Percentiles rank a stretch among this genome's conserved stretches.
Evolutionary conservation across 192 early-diverging fungal species (phyloP).

Genomic region (Pecoramyces ruminantium): DNA sequence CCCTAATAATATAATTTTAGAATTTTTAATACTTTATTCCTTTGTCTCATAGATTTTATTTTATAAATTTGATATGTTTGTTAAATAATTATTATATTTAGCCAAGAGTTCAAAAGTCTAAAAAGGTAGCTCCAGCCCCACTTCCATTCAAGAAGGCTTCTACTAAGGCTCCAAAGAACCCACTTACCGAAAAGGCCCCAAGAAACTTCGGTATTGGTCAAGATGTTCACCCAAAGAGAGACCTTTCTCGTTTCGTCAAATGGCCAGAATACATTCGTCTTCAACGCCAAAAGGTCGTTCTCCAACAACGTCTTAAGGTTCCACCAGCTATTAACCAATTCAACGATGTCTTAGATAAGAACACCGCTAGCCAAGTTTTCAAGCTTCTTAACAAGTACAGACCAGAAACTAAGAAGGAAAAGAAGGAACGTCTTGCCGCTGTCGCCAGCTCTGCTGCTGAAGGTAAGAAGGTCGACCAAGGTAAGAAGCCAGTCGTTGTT

Average conservation of each 20-base stretch:
- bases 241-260: conserved; percentile 93
- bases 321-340: conserved; percentile 99
- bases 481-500: conserved; percentile 87
- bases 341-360: conserved; percentile 92
- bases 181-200: conserved; percentile 84
- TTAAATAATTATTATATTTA: background rate
- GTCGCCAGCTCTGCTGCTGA: conserved; percentile 80
- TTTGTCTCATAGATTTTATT: background rate
- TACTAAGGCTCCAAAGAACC: conserved; percentile 51
- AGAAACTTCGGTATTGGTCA: conserved; percentile 92
- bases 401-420: conserved; percentile 92
- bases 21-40: background rate
- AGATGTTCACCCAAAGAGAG: conserved; percentile 87
- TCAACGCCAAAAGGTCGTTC: conserved; percentile 95
- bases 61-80: background rate
- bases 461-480: conserved; percentile 61
- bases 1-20: background rate
- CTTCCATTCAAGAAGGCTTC: conserved; percentile 8
- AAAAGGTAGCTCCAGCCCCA: conserved; percentile 89
- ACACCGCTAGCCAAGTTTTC: conserved; percentile 96
- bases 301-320: conserved; percentile 96
- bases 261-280: conserved; percentile 99
- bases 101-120: conserved; percentile 18
- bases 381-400: conserved; percentile 98
- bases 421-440: conserved; percentile 77